phyloP scores from a whole-genome alignment of 176 grass and related monocot genomes.

The Carex cristatella region DNA sequence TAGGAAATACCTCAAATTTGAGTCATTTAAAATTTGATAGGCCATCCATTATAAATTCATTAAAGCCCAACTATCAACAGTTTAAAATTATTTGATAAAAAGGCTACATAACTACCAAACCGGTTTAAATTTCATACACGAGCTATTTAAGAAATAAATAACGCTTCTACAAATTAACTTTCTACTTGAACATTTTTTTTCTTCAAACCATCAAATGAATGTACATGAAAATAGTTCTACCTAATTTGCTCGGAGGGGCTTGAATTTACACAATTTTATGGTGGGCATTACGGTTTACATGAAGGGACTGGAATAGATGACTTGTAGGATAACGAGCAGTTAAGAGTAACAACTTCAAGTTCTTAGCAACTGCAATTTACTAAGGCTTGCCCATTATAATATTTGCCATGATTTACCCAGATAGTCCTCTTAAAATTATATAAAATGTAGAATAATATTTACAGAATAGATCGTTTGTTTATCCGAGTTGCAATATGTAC shows the following conservation, averaged over 20 bases:
- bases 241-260: neutral
- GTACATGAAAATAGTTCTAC: neutral
- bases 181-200: no score
- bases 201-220: no score
- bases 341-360: neutral
- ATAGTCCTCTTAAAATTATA: neutral
- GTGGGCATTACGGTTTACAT: neutral
- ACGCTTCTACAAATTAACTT: no score
- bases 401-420: neutral
- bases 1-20: no score
- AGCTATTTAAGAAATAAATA: no score
- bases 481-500: conserved; percentile 15
- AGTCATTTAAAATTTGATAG: no score
- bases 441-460: neutral
- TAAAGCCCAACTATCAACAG: no score
- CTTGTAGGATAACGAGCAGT: neutral
- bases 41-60: no score
- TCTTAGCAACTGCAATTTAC: neutral
- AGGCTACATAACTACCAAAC: no score
- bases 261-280: neutral
- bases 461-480: conserved; percentile 1
- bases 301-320: neutral
- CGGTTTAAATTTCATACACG: no score
- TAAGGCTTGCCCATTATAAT: neutral
- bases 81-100: no score